Percentiles rank a stretch among this genome's conserved stretches.
phyloP scores from a whole-genome alignment of 2,329 filamentous ascomycete species.

The Penicillium frequentans region DNA sequence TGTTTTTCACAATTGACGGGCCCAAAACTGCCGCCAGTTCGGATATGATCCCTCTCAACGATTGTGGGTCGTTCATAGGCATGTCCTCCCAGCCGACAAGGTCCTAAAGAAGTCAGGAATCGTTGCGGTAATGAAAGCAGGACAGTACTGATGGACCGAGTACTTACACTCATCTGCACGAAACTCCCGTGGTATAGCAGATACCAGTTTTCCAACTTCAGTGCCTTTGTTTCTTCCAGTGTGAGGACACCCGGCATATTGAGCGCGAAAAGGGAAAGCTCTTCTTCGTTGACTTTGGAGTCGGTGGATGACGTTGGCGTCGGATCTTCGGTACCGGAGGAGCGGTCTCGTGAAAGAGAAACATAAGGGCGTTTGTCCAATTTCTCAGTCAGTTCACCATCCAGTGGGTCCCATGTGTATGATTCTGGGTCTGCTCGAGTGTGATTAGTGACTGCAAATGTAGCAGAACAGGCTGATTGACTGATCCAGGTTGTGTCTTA shows the following conservation, averaged over 20 bases:
- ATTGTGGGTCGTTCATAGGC: conserved; percentile 42
- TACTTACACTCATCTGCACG: conserved; percentile 44
- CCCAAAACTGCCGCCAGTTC: conserved; percentile 49
- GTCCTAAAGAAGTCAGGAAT: conserved; percentile 33
- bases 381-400: conserved; percentile 41
- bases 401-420: conserved; percentile 46
- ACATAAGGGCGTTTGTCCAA: conserved; percentile 47
- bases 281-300: conserved; percentile 36
- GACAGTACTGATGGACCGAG: neutral
- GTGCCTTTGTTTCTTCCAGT: conserved; percentile 39
- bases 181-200: conserved; percentile 43
- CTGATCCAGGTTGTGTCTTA: conserved; percentile 22
- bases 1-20: conserved; percentile 42
- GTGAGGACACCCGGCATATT: conserved; percentile 49
- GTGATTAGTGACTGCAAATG: neutral
- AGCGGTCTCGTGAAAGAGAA: conserved; percentile 43
- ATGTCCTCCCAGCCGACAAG: conserved; percentile 49
- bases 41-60: conserved; percentile 49
- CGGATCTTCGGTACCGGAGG: conserved; percentile 10
- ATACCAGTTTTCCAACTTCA: conserved; percentile 47
- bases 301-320: conserved; percentile 6
- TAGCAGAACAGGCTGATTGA: neutral
- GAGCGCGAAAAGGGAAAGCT: conserved; percentile 47
- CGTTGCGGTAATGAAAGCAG: neutral
- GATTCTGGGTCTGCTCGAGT: conserved; percentile 45